phyloP scores from a whole-genome alignment of 805 yeast genomes.

The Clavispora carvajalis region DNA sequence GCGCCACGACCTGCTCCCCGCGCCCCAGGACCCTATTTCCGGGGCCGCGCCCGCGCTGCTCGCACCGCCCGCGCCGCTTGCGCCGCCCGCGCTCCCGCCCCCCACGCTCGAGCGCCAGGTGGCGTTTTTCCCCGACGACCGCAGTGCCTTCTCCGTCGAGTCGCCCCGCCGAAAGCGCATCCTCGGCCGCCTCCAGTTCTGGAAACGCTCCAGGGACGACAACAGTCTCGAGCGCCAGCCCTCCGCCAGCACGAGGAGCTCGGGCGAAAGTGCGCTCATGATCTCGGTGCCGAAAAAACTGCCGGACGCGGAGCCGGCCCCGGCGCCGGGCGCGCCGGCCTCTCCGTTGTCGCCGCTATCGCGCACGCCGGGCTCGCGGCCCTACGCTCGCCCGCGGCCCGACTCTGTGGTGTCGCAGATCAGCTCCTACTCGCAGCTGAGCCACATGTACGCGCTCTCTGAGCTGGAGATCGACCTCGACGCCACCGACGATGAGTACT shows the following conservation, averaged over 20 bases:
- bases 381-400: slow-evolving; percentile 24
- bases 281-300: background rate
- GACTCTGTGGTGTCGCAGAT: slow-evolving; percentile 37
- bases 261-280: background rate
- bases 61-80: too few relatives aligned
- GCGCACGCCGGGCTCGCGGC: background rate
- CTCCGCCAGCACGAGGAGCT: background rate
- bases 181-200: slow-evolving; percentile 32
- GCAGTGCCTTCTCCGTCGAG: slow-evolving; percentile 4
- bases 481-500: slow-evolving; percentile 33
- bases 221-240: slow-evolving; percentile 3
- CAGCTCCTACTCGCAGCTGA: slow-evolving; percentile 35
- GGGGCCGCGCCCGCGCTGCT: background rate
- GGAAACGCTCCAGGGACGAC: slow-evolving; percentile 20
- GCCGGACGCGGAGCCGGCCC: background rate
- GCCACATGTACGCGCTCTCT: slow-evolving; percentile 39
- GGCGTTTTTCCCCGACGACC: slow-evolving; percentile 20
- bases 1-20: too few relatives aligned
- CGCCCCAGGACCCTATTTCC: too few relatives aligned
- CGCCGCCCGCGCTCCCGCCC: too few relatives aligned
- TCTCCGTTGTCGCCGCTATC: background rate
- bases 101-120: slow-evolving; percentile 17
- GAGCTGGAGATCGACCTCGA: slow-evolving; percentile 39
- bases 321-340: background rate
- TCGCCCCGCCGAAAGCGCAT: slow-evolving; percentile 20